These are phyloP conservation scores for Ustilago shanxiensis DNA, from an alignment of 1,284 basidiomycete genomes.

Conservation along the genomic window DNA sequence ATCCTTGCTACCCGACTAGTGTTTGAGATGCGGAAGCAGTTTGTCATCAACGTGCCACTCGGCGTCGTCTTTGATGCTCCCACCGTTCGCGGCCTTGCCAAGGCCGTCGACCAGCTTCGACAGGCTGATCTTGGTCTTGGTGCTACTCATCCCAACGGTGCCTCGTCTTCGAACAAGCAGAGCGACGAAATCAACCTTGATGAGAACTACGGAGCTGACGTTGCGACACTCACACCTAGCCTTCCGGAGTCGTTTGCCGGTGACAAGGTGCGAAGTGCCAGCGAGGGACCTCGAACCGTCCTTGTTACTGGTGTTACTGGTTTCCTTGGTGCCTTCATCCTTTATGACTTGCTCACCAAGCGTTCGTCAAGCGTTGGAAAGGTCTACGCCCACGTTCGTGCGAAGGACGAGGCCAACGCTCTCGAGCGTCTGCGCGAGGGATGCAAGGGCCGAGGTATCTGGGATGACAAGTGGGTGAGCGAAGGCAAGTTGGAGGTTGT, in stretches of 20 bases:
- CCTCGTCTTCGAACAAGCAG: constrained; percentile 11
- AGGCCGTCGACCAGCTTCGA: constrained; percentile 81
- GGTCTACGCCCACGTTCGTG: constrained; percentile 92
- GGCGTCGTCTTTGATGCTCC: constrained; percentile 94
- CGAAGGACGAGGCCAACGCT: constrained; percentile 77
- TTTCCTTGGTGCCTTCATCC: constrained; percentile 93
- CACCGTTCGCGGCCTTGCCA: constrained; percentile 84
- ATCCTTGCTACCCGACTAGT: constrained; percentile 96
- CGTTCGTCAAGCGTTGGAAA: constrained; percentile 79
- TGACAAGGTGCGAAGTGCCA: constrained; percentile 33
- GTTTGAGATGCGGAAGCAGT: constrained; percentile 93
- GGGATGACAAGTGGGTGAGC: constrained; percentile 88
- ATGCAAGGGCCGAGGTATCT: constrained; percentile 87
- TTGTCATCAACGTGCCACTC: constrained; percentile 91
- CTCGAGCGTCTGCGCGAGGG: constrained; percentile 81
- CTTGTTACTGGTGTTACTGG: constrained; percentile 98
- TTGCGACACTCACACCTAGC: constrained; percentile 75
- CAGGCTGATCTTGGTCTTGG: constrained; percentile 85
- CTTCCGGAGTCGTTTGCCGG: constrained; percentile 57
- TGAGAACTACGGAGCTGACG: constrained; percentile 83
- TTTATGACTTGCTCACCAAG: constrained; percentile 81
- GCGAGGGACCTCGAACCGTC: constrained; percentile 75
- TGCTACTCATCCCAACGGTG: constrained; percentile 64
- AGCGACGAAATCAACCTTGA: constrained; percentile 63
- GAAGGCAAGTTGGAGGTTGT: constrained; percentile 83